Percentiles rank a stretch among this genome's conserved stretches.
Conservation (phyloP, 2,329 filamentous ascomycete species). For the Orbilia ellipsospora region DNA sequence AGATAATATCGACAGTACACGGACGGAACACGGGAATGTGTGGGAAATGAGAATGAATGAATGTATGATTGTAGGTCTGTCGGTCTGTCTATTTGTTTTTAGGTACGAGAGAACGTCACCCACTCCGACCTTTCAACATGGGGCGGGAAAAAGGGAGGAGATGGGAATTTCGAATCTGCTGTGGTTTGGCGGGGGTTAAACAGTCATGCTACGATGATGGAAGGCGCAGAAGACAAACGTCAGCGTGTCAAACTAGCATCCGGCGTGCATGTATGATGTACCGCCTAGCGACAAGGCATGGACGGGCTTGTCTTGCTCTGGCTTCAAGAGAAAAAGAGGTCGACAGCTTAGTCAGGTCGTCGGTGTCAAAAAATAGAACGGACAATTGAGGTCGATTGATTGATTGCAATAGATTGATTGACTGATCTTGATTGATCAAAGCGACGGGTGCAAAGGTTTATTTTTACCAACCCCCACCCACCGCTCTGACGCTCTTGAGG, state of each 20-base stretch:
- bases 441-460: not conserved
- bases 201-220: slow-evolving; percentile 22
- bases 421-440: not conserved
- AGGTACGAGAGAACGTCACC: slow-evolving; percentile 21
- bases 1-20: not conserved
- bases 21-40: not conserved
- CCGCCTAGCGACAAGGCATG: too few relatives aligned
- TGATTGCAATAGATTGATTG: slow-evolving; percentile 1
- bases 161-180: slow-evolving; percentile 18
- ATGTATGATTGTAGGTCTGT: slow-evolving; percentile 3
- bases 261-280: not conserved
- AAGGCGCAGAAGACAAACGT: slow-evolving; percentile 31
- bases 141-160: slow-evolving; percentile 6
- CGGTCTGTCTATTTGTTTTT: too few relatives aligned
- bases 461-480: not conserved
- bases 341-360: not conserved
- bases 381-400: not conserved
- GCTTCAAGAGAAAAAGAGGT: too few relatives aligned
- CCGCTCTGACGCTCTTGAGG: not conserved
- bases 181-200: slow-evolving; percentile 1
- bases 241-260: slow-evolving; percentile 33
- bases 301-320: too few relatives aligned
- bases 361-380: too few relatives aligned
- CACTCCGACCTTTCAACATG: not conserved
- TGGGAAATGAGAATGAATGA: slow-evolving; percentile 28